phyloP scores from a whole-genome alignment of 306 rosid species.

The Castanospermum australe region DNA sequence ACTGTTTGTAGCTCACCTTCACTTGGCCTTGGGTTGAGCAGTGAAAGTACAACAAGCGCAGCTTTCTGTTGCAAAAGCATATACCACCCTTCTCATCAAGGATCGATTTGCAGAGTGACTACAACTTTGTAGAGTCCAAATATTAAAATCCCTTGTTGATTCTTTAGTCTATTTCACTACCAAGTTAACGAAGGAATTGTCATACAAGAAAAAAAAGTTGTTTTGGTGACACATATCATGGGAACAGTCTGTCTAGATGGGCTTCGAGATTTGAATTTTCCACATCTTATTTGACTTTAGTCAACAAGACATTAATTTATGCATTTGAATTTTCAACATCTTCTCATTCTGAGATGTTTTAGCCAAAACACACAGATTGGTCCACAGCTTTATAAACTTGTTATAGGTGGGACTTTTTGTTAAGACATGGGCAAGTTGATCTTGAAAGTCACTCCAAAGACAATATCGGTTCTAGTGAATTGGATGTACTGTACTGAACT shows the following conservation, averaged over 20 bases:
- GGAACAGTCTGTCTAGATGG: not conserved
- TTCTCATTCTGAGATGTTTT: too few relatives aligned
- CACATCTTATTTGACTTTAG: not conserved
- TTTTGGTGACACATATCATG: not conserved
- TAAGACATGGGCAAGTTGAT: too few relatives aligned
- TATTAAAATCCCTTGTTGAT: not conserved
- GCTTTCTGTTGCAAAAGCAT: not conserved
- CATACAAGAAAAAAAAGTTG: not conserved
- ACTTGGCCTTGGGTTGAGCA: not conserved
- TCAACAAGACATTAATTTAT: not conserved
- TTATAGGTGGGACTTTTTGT: too few relatives aligned
- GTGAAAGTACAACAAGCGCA: not conserved
- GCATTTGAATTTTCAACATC: too few relatives aligned
- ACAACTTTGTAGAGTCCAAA: not conserved
- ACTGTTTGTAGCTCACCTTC: not conserved
- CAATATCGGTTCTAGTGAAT: too few relatives aligned
- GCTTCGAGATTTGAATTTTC: not conserved
- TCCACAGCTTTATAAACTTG: too few relatives aligned
- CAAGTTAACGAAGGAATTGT: not conserved
- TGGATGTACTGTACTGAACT: too few relatives aligned
- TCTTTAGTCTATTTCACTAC: not conserved
- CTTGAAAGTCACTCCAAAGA: too few relatives aligned
- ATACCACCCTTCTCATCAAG: not conserved
- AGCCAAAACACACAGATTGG: too few relatives aligned
- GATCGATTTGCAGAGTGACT: not conserved